These are phyloP conservation scores for Agaricus sinodeliciosus DNA, from an alignment of 768 basidiomycete genomes.

Conservation along the genomic window DNA sequence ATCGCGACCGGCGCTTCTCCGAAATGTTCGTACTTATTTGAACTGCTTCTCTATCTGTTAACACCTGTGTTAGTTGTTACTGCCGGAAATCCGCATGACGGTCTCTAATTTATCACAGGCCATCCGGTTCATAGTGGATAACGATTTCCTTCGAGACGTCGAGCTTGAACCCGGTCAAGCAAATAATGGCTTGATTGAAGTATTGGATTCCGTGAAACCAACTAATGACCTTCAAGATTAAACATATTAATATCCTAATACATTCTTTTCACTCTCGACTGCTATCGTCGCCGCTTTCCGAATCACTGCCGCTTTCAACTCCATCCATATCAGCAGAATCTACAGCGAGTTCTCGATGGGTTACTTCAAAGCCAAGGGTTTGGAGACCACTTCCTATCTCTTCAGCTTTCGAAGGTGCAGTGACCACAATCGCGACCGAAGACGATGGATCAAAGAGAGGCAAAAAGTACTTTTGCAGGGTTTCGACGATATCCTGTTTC, in stretches of 20 bases:
- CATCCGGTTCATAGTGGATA: constrained; percentile 84
- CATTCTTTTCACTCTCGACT: neutral
- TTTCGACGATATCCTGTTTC: constrained; percentile 65
- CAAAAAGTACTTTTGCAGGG: constrained; percentile 68
- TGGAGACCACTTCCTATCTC: constrained; percentile 61
- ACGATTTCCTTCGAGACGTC: constrained; percentile 77
- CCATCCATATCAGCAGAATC: constrained; percentile 46
- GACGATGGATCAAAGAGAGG: constrained; percentile 76
- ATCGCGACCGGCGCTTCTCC: constrained; percentile 63
- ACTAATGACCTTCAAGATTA: neutral
- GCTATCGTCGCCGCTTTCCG: neutral
- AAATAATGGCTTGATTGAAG: constrained; percentile 53
- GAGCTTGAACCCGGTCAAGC: constrained; percentile 80
- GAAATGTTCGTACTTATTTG: constrained; percentile 51
- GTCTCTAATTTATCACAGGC: constrained; percentile 91
- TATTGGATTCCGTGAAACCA: constrained; percentile 24
- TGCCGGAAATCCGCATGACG: constrained; percentile 82
- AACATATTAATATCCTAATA: neutral
- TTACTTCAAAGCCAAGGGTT: constrained; percentile 71
- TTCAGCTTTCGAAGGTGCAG: constrained; percentile 73
- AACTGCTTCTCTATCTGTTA: neutral
- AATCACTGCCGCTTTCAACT: constrained; percentile 22
- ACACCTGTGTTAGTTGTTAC: constrained; percentile 49
- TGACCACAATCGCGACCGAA: constrained; percentile 77
- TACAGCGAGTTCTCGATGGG: constrained; percentile 60